These are phyloP conservation scores for Solanum aculeatissimum DNA, from an alignment of 305 asterid species.

Conservation along the genomic window DNA sequence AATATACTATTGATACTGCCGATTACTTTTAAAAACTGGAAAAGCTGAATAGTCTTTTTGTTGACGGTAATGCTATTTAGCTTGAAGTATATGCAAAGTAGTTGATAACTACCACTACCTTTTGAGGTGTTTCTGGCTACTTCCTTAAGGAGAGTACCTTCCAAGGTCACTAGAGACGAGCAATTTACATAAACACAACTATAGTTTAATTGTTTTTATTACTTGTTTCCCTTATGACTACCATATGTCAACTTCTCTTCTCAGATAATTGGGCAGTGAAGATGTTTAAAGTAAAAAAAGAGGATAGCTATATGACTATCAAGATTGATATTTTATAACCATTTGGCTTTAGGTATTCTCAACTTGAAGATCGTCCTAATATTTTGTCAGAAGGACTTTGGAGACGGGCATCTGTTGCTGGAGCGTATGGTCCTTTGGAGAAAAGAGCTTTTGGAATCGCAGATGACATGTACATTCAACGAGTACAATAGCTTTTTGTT, in stretches of 20 bases:
- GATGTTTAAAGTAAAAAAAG: background rate
- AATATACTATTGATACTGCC: background rate
- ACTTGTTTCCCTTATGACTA: background rate
- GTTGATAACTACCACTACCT: background rate
- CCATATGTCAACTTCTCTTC: background rate
- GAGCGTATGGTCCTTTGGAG: conserved; percentile 68
- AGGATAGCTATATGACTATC: background rate
- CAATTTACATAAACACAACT: background rate
- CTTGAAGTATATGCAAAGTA: background rate
- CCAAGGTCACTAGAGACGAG: background rate
- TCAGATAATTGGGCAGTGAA: background rate
- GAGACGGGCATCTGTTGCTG: conserved; percentile 77
- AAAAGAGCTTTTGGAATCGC: conserved; percentile 86
- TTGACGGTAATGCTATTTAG: background rate
- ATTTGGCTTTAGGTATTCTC: conserved; percentile 48
- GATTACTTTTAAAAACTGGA: background rate
- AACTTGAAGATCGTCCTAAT: conserved; percentile 38
- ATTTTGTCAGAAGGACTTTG: conserved; percentile 64
- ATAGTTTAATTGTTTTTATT: background rate
- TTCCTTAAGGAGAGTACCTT: background rate
- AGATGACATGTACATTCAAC: conserved; percentile 66
- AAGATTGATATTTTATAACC: background rate
- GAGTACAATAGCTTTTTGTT: background rate
- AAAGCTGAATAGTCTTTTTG: background rate
- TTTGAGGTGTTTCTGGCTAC: background rate